Percentiles rank a stretch among this genome's conserved stretches.
These are phyloP conservation scores for Aspergillus sp. DNA, from an alignment of 2,329 filamentous ascomycete genomes.

Conservation along the genomic window DNA sequence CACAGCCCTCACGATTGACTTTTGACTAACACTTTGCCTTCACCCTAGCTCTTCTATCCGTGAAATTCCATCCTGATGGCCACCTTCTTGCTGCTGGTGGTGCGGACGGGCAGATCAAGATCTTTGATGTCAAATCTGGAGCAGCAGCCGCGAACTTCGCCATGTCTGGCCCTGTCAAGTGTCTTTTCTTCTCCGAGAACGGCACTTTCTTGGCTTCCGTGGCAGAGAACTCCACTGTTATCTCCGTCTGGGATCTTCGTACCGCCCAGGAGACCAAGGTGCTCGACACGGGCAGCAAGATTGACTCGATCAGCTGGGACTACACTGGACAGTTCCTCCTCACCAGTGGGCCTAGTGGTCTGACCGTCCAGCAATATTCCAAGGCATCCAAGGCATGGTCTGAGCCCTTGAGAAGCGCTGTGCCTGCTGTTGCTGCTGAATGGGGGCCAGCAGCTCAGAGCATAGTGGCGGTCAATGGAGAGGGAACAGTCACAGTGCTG, in stretches of 20 bases:
- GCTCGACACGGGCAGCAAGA: conserved; percentile 76
- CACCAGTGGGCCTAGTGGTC: conserved; percentile 70
- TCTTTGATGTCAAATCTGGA: conserved; percentile 82
- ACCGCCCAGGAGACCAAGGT: conserved; percentile 78
- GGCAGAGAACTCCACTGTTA: conserved; percentile 68
- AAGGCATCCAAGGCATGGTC: conserved; percentile 87
- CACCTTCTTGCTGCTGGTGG: conserved; percentile 84
- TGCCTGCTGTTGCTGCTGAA: conserved; percentile 65
- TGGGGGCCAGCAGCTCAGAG: conserved; percentile 76
- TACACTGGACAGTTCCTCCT: conserved; percentile 93
- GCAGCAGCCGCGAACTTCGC: conserved; percentile 71
- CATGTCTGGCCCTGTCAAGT: conserved; percentile 61
- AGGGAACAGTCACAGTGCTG: conserved; percentile 72
- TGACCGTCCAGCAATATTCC: conserved; percentile 84
- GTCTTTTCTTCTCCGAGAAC: conserved; percentile 87
- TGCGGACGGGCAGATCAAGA: conserved; percentile 72
- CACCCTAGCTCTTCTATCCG: conserved; percentile 63
- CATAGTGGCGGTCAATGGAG: conserved; percentile 67
- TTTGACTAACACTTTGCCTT: conserved; percentile 13
- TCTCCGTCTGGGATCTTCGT: conserved; percentile 87
- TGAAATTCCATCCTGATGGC: conserved; percentile 93
- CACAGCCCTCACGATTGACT: not conserved
- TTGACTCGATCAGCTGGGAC: conserved; percentile 79
- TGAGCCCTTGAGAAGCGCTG: conserved; percentile 73
- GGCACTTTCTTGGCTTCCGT: conserved; percentile 91